phyloP scores from a whole-genome alignment of 257 asterid genomes.

The Nicotiana tomentosiformis region DNA sequence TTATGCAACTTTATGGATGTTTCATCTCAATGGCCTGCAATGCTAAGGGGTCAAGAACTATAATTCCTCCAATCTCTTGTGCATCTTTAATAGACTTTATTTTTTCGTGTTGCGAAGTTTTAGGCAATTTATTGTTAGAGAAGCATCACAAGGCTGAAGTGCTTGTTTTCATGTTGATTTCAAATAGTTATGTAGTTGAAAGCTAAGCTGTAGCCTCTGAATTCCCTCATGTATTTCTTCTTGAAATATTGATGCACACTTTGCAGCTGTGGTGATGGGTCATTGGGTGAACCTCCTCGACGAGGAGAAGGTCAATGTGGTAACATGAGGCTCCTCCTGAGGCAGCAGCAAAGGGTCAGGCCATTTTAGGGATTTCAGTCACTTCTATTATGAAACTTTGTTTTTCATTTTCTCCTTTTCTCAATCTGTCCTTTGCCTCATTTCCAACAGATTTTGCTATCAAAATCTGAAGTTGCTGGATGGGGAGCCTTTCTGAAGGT shows the following conservation, averaged over 20 bases:
- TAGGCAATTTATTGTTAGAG: background rate
- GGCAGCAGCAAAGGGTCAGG: slow-evolving; percentile 86
- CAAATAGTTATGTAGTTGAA: background rate
- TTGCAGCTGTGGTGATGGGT: slow-evolving; percentile 81
- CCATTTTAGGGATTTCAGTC: slow-evolving; percentile 14
- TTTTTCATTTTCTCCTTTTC: background rate
- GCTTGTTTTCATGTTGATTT: background rate
- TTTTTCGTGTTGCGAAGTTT: background rate
- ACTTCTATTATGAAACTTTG: background rate
- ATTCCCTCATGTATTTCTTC: background rate
- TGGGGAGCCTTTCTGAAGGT: slow-evolving; percentile 99
- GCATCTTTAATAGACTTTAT: background rate
- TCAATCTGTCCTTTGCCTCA: background rate
- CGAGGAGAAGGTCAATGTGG: slow-evolving; percentile 92
- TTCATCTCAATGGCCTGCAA: background rate
- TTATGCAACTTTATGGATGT: background rate
- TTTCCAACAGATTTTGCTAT: slow-evolving; percentile 58
- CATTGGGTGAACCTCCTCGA: slow-evolving; percentile 72
- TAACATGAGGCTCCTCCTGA: slow-evolving; percentile 89
- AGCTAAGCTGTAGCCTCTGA: background rate
- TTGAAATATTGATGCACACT: slow-evolving; percentile 9
- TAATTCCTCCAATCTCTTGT: background rate
- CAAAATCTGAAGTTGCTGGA: slow-evolving; percentile 87
- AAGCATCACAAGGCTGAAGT: background rate
- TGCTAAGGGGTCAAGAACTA: background rate